These are phyloP conservation scores for Vaccinium corymbosum DNA, from an alignment of 148 eudicot genomes.

Conservation along the genomic window DNA sequence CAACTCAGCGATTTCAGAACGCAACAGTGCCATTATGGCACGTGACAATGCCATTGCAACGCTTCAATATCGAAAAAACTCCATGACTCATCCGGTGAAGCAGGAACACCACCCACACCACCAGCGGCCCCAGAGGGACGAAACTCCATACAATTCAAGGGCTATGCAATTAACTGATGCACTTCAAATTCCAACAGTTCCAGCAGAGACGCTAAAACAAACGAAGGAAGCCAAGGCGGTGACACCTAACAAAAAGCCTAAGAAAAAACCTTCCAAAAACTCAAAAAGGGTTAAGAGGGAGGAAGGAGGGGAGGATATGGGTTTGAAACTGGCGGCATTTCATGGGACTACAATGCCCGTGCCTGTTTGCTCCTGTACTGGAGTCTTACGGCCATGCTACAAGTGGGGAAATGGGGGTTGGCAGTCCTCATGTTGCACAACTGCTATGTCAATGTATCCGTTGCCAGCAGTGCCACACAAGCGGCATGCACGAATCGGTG, in stretches of 20 bases:
- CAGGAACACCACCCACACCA: slow-evolving; percentile 59
- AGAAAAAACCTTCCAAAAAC: slow-evolving; percentile 45
- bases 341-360: slow-evolving; percentile 78
- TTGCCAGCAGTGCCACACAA: slow-evolving; percentile 80
- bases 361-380: slow-evolving; percentile 92
- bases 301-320: slow-evolving; percentile 64
- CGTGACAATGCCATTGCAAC: slow-evolving; percentile 78
- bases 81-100: slow-evolving; percentile 51
- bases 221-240: slow-evolving; percentile 45
- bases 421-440: slow-evolving; percentile 98
- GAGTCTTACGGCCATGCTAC: slow-evolving; percentile 72
- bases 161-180: slow-evolving; percentile 39
- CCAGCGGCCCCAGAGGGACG: slow-evolving; percentile 37
- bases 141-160: slow-evolving; percentile 41
- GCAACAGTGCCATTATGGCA: slow-evolving; percentile 78
- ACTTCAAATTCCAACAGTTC: slow-evolving; percentile 33
- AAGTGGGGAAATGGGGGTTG: slow-evolving; percentile 99
- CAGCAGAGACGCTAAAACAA: slow-evolving; percentile 51
- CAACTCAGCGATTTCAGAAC: slow-evolving; percentile 71
- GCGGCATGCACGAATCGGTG: slow-evolving; percentile 86
- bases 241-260: slow-evolving; percentile 19
- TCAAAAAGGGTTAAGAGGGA: slow-evolving; percentile 51
- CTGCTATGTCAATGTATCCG: slow-evolving; percentile 73
- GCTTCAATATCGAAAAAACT: slow-evolving; percentile 69
- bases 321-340: slow-evolving; percentile 74